phyloP scores from a whole-genome alignment of 1,284 basidiomycete genomes.

The Austroboletus novae-zelandiae region DNA sequence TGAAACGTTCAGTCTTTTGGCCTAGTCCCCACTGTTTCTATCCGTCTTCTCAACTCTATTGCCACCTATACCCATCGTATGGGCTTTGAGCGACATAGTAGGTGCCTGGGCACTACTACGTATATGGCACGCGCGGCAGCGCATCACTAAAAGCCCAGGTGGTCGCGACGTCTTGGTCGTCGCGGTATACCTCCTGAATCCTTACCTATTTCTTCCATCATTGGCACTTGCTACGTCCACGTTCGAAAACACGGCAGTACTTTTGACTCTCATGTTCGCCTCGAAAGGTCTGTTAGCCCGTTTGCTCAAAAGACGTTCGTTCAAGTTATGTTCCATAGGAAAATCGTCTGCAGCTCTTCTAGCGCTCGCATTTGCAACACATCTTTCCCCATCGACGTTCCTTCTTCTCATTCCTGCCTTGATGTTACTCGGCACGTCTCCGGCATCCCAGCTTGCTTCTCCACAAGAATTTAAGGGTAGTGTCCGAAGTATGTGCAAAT shows the following conservation, averaged over 20 bases:
- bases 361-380: constrained; percentile 64
- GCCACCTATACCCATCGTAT: constrained; percentile 60
- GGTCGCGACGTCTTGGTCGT: constrained; percentile 58
- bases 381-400: constrained; percentile 69
- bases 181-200: constrained; percentile 79
- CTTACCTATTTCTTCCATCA: constrained; percentile 79
- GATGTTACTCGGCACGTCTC: constrained; percentile 60
- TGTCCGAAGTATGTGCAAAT: constrained; percentile 38
- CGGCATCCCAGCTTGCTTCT: constrained; percentile 62
- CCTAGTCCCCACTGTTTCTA: constrained; percentile 81
- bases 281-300: constrained; percentile 49
- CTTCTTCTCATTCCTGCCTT: constrained; percentile 68
- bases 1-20: background rate
- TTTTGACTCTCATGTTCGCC: constrained; percentile 73
- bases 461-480: constrained; percentile 46
- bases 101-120: constrained; percentile 65
- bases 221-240: constrained; percentile 79
- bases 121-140: constrained; percentile 65
- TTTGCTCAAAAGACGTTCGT: background rate
- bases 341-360: constrained; percentile 56
- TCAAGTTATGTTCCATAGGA: constrained; percentile 38
- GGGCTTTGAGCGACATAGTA: constrained; percentile 67
- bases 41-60: constrained; percentile 69
- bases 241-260: constrained; percentile 71
- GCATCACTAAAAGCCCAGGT: constrained; percentile 36